Percentiles rank a stretch among this genome's conserved stretches.
Conservation (phyloP, 2,329 filamentous ascomycete genomes). For the Diplodia corticola region DNA sequence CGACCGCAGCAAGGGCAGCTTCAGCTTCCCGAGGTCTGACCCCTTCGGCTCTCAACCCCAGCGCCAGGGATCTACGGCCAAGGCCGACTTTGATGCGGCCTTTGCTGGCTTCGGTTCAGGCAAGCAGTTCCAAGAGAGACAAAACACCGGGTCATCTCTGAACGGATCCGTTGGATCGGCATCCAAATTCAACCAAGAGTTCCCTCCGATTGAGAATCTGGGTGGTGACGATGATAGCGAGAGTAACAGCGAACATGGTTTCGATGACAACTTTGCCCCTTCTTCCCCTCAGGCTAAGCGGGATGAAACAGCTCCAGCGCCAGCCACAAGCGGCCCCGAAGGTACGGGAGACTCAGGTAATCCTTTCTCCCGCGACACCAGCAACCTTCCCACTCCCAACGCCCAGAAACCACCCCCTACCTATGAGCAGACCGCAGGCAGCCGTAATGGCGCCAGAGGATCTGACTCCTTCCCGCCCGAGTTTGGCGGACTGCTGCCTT, state of each 20-base stretch:
- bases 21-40: conserved; percentile 48
- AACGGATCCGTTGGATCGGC: conserved; percentile 38
- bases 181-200: conserved; percentile 69
- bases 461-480: conserved; percentile 55
- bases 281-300: conserved; percentile 47
- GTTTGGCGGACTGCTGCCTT: conserved; percentile 57
- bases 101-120: conserved; percentile 70
- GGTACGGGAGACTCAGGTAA: conserved; percentile 23
- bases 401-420: conserved; percentile 61
- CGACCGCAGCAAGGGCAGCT: conserved; percentile 46
- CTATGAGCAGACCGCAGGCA: conserved; percentile 51
- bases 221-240: conserved; percentile 83
- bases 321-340: conserved; percentile 24
- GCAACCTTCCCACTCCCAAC: conserved; percentile 52
- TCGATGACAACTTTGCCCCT: conserved; percentile 89
- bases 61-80: conserved; percentile 48
- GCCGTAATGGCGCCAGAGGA: conserved; percentile 31
- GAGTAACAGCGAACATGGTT: conserved; percentile 66
- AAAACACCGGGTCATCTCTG: conserved; percentile 32
- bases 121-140: conserved; percentile 53
- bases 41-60: conserved; percentile 40
- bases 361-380: conserved; percentile 37
- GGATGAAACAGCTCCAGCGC: conserved; percentile 33
- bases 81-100: conserved; percentile 81
- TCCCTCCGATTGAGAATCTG: conserved; percentile 89